These are phyloP conservation scores for Pythium brassicae DNA, from an alignment of 352 stramenopile species.

Conservation along the genomic window DNA sequence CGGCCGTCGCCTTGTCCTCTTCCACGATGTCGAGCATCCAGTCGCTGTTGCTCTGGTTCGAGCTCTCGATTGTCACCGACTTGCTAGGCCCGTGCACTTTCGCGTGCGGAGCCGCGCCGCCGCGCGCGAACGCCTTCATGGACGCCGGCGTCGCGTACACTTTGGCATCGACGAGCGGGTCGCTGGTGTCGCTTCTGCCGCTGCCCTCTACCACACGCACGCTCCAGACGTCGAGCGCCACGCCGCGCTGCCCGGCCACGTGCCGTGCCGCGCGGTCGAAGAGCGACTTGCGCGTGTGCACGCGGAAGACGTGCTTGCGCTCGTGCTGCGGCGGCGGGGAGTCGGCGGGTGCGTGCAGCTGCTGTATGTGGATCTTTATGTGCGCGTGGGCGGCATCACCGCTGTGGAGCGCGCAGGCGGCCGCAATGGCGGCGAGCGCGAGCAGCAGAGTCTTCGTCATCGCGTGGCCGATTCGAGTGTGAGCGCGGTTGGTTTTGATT, in stretches of 20 bases:
- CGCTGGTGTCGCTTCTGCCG: not conserved
- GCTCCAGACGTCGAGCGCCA: slow-evolving; percentile 10
- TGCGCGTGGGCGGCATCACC: not conserved
- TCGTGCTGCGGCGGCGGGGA: too few relatives aligned
- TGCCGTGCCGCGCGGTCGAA: slow-evolving; percentile 5
- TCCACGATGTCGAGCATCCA: slow-evolving; percentile 5
- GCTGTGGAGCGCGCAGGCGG: not conserved
- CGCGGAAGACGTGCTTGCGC: slow-evolving; percentile 10
- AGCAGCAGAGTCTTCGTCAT: not conserved
- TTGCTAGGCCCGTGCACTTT: slow-evolving; percentile 1
- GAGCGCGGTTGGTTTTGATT: too few relatives aligned
- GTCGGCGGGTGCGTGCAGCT: not conserved
- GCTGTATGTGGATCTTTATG: not conserved
- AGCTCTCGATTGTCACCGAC: not conserved
- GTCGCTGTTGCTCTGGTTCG: slow-evolving; percentile 1
- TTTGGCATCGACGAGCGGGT: slow-evolving; percentile 8
- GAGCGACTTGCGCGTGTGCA: slow-evolving; percentile 13
- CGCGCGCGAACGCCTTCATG: slow-evolving; percentile 5
- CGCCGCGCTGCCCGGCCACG: not conserved
- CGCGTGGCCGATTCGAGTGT: too few relatives aligned
- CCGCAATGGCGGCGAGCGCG: not conserved
- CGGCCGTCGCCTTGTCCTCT: not conserved
- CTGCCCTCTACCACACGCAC: slow-evolving; percentile 1
- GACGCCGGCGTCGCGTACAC: slow-evolving; percentile 9
- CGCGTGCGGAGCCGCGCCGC: not conserved